Evolutionary conservation across 208 protist species (phyloP).

Genomic region (Acanthamoeba culbertsoni): DNA sequence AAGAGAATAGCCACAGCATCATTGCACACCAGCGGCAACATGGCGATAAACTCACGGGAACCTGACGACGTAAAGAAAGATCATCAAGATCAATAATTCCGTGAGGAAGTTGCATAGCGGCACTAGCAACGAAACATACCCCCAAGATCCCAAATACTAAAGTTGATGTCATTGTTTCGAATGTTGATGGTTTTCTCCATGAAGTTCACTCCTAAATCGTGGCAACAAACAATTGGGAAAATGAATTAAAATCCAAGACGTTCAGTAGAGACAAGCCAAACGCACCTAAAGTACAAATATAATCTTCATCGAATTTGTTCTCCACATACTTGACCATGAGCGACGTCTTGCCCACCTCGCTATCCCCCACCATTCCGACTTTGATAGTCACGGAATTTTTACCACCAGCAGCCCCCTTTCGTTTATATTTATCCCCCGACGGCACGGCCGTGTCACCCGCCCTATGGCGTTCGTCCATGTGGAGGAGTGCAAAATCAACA

Average conservation of each 20-base stretch:
- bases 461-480: too few relatives aligned
- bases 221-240: not conserved
- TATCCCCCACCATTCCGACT: conserved; percentile 88
- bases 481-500: too few relatives aligned
- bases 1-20: conserved; percentile 91
- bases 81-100: too few relatives aligned
- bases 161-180: conserved; percentile 86
- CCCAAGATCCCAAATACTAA: conserved; percentile 92
- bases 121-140: conserved; percentile 71
- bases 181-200: conserved; percentile 91
- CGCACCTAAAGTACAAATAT: conserved; percentile 86
- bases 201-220: conserved; percentile 89
- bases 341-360: conserved; percentile 85
- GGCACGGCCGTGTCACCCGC: too few relatives aligned
- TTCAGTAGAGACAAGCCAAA: not conserved
- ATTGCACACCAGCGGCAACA: conserved; percentile 91
- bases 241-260: not conserved
- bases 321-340: conserved; percentile 91
- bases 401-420: not conserved
- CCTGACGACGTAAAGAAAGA: conserved; percentile 73
- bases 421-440: conserved; percentile 32
- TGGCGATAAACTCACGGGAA: conserved; percentile 88
- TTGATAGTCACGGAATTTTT: conserved; percentile 84
- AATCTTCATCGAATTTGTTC: conserved; percentile 86
- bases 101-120: too few relatives aligned